Base-by-base conservation (phyloP, 2,329 filamentous ascomycete species). In the Talaromyces rugulosus region DNA sequence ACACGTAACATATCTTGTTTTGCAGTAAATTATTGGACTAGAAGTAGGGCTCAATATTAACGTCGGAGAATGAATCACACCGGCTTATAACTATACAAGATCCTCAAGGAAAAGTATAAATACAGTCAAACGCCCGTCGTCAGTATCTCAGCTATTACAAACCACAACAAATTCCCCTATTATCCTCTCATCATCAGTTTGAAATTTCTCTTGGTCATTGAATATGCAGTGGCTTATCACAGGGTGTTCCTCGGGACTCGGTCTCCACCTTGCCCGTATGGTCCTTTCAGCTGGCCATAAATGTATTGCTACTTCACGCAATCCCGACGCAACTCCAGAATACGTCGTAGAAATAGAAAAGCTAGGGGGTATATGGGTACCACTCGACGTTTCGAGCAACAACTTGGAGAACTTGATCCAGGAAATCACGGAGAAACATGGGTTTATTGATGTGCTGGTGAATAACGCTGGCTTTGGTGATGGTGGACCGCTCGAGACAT, bases 221-320 rank as follows among this genome's bases (percentile, higher is more conserved):
- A 52, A 1, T n/a, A 52, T 52, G 50, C 50, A 52, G 27, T 60
- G 58, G 58, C 58, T 60, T 12, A 60, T 60, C 50, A 60, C 58
- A 16, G 58, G 58, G 6, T 33, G 50, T 27, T 60, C 58, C 9
- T 18, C 47, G 23, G 58, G 58, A 4, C 36, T 60, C 6, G 58
- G 58, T 28, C 36, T 40, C 23, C 23, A 42, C n/a, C 58, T 60
- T 12, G 34, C 58, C 4, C 58, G 31, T 16, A n/a, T 16, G 4
- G 50, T 44, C 14, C 31, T 53, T n/a, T 30, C 50, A 34, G 50
- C 18, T 55, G 58, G 58, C 16, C 50, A 54, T 27, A 34, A 30
- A 12, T 30, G 30, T 5, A 40, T 60, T 28, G 58, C 58, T 12
- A 60, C 50, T 1, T 34, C 36, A 18, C 50, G 58, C 12, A 60